Evolutionary conservation across 441 rosid genomes (phyloP).

Genomic region (Syzygium malaccense): DNA sequence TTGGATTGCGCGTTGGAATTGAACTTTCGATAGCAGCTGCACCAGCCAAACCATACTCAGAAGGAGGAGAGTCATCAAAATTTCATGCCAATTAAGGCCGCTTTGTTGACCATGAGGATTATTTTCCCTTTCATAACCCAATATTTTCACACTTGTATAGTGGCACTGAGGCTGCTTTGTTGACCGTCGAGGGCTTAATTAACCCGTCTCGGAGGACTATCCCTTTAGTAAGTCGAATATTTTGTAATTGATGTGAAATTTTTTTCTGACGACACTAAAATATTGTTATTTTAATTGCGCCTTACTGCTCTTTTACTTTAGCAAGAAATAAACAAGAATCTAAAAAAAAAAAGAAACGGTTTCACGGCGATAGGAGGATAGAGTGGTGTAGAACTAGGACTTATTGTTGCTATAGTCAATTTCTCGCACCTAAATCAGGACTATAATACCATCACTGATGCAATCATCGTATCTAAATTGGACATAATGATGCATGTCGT

Average conservation of each 20-base stretch:
- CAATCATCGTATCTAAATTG: background rate
- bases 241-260: background rate
- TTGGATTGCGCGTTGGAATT: background rate
- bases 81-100: background rate
- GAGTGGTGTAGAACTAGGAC: too few species aligned
- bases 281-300: background rate
- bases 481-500: background rate
- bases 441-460: background rate
- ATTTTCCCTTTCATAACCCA: background rate
- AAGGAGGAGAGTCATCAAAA: background rate
- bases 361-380: background rate
- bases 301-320: background rate
- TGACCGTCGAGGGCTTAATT: background rate
- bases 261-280: background rate
- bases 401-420: background rate
- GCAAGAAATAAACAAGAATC: background rate
- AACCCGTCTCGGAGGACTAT: background rate
- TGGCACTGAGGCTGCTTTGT: background rate
- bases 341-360: background rate
- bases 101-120: background rate
- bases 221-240: background rate
- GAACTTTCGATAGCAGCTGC: background rate
- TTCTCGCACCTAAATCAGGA: rapidly evolving
- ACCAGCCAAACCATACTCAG: background rate
- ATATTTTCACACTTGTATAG: background rate